Evolutionary conservation across 2,329 filamentous ascomycete genomes (phyloP), one percentile per base, ranked within the genome.

Genomic region (Alternaria infectoria): DNA sequence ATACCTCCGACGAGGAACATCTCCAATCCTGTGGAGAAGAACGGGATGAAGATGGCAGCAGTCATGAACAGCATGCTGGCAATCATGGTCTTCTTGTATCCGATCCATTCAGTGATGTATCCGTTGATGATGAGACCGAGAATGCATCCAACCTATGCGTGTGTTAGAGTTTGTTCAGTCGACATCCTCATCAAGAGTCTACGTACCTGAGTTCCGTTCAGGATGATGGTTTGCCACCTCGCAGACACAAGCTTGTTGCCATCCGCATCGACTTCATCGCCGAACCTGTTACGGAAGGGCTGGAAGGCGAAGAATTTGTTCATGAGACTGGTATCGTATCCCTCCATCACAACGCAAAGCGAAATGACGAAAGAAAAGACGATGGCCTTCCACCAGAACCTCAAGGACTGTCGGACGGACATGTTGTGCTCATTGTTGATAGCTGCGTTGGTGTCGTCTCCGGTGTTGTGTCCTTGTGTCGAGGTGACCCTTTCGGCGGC

Each of bases 321-420:
- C 78, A 94, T 89, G 60, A 96, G 83, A 70, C 87, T 89, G 61
- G 94, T 85, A 76, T 96, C 92, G 81, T 93, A 96, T 15, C 92
- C 93, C 79, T 96, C 93, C 93, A 97, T 97, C 69, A 88, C 88
- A 74, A 96, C 94, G 77, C 90, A 93, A 0, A 91, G 93, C 11
- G 91, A 95, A 77, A 97, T 93, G 67, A 96, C 83, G 54, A 96
- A 76, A 73, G 90, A 93, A 91, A 92, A 97, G 15, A 83, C 85
- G 59, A 96, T 89, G 19, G 93, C 93, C 82, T 96, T 94, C 65
- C 92, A 93, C 77, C 96, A 97, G 26, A 94, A 84, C 71, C 84
- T 87, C 77, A 96, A 84, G 61, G 91, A 92, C 82, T 96, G 88
- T 71, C 86, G 73, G 61, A 96, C 83, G 7, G 80, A 80, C 81